Base-by-base conservation (phyloP, 2,329 filamentous ascomycete genomes). In the Nemania diffusa region DNA sequence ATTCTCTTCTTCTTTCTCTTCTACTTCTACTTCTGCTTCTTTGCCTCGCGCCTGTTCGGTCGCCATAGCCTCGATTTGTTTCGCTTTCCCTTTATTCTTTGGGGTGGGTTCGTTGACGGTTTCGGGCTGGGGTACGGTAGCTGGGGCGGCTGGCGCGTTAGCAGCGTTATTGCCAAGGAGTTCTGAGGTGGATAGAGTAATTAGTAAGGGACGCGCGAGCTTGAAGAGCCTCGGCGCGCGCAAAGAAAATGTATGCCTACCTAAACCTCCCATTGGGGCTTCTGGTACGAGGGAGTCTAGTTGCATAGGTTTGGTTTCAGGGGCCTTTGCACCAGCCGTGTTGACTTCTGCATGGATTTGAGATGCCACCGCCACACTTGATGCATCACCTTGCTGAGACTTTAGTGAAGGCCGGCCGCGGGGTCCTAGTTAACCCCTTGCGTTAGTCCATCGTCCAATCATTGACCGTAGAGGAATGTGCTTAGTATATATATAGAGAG, bases 231-330 rank as follows among this genome's bases (percentile, higher is more conserved):
- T 24, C 7, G 24, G 46, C 9, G 53, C 17, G 29, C 50, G 50
- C 26, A 48, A 24, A 22, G 32, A 22, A 26, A 20, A 46, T 20
- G 57, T 59, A n/a, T 48, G 20, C 71, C 37, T 69, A 76, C 75
- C 71, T 64, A 69, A 62, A 40, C 61, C 69, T 6, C 74, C 75
- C 76, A 77, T 78, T 55, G 75, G 63, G 26, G 74, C 74, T 37
- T 74, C 72, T 1, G 76, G 76, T 3, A 68, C 74, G 17, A 67
- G 64, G 15, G 57, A 57, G 17, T 67, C 66, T 24, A 24, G 44
- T 13, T 69, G 67, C 37, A 65, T 46, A 55, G 63, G 69, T 48
- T 64, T 62, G 34, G 71, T 66, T 51, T 68, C 61, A 3, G 72
- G 57, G 9, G 69, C 66, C 37, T 71, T 69, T 44, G 71, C 68